Evolutionary conservation across 495 filamentous ascomycete genomes (phyloP).

Genomic region (Trichoderma gamsii): DNA sequence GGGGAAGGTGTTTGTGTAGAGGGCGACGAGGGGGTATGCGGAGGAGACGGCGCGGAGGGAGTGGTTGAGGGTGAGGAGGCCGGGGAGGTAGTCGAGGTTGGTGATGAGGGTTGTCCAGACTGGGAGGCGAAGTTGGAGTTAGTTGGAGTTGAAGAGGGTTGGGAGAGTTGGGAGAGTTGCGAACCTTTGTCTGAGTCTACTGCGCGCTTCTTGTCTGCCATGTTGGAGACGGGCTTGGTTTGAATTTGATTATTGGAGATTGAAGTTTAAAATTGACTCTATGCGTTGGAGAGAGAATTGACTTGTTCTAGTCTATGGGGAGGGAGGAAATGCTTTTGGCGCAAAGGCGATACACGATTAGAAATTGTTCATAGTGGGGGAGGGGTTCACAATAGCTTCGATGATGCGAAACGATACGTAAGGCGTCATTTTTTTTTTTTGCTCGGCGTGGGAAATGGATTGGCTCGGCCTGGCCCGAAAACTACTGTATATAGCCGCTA

Average conservation of each 20-base stretch:
- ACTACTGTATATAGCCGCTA: too few relatives aligned
- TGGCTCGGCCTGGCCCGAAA: too few relatives aligned
- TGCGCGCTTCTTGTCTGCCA: conserved; percentile 20
- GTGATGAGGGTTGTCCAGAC: conserved; percentile 80
- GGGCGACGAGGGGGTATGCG: conserved; percentile 65
- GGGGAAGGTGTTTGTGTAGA: conserved; percentile 69
- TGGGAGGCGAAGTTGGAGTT: conserved; percentile 21
- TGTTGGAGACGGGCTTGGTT: neutral
- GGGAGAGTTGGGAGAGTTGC: neutral
- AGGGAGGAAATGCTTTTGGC: too few relatives aligned
- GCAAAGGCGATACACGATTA: too few relatives aligned
- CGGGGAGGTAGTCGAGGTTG: conserved; percentile 65
- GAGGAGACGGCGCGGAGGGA: conserved; percentile 53
- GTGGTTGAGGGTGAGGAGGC: conserved; percentile 65
- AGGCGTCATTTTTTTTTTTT: too few relatives aligned
- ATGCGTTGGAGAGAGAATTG: neutral
- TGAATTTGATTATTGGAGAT: neutral
- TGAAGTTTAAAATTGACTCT: too few relatives aligned
- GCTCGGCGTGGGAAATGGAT: too few relatives aligned
- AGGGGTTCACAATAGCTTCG: too few relatives aligned
- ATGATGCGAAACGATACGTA: too few relatives aligned
- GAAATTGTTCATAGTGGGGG: too few relatives aligned
- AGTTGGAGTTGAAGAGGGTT: neutral
- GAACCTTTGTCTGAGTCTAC: conserved; percentile 27
- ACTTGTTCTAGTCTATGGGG: too few relatives aligned